A percentile compares a stretch with the other conserved stretches of the same genome.
Evolutionary conservation across 495 filamentous ascomycete species (phyloP).

Genomic region (Penicillium arizonense): DNA sequence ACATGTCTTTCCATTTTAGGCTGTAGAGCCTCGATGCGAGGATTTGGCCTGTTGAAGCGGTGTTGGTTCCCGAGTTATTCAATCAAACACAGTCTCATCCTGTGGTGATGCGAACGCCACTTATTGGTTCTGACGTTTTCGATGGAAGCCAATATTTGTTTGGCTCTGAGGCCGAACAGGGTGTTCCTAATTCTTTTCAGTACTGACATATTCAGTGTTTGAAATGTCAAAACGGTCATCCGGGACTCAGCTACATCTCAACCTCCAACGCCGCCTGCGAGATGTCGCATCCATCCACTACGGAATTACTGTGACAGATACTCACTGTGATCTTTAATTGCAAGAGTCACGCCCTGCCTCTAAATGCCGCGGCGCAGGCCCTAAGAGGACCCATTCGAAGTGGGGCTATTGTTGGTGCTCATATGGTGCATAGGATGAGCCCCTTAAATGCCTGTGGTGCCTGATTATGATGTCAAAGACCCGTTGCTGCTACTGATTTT

Average conservation of each 20-base stretch:
- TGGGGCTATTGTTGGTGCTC: conserved; percentile 18
- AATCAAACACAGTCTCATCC: too few species aligned
- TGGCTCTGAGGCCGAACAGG: too few species aligned
- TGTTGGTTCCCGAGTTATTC: too few species aligned
- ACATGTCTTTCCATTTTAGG: too few species aligned
- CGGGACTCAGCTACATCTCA: not conserved
- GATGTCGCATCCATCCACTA: not conserved
- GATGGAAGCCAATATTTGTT: too few species aligned
- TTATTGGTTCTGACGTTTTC: too few species aligned
- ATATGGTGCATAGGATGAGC: conserved; percentile 19
- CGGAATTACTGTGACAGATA: conserved; percentile 17
- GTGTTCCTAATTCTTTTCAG: too few species aligned
- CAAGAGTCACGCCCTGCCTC: conserved; percentile 21
- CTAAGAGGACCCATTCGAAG: conserved; percentile 21
- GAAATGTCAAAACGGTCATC: not conserved
- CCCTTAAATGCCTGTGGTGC: conserved; percentile 2
- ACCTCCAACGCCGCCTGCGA: conserved; percentile 9
- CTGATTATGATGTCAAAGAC: conserved; percentile 33
- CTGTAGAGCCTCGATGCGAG: too few species aligned
- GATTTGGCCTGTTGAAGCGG: too few species aligned
- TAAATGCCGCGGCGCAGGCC: conserved; percentile 30
- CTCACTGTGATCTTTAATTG: conserved; percentile 1
- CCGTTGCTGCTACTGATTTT: conserved; percentile 27
- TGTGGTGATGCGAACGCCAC: too few species aligned
- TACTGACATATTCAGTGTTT: not conserved